phyloP scores from a whole-genome alignment of 768 basidiomycete species.

The Tylopilus plumbeoviolaceoides region DNA sequence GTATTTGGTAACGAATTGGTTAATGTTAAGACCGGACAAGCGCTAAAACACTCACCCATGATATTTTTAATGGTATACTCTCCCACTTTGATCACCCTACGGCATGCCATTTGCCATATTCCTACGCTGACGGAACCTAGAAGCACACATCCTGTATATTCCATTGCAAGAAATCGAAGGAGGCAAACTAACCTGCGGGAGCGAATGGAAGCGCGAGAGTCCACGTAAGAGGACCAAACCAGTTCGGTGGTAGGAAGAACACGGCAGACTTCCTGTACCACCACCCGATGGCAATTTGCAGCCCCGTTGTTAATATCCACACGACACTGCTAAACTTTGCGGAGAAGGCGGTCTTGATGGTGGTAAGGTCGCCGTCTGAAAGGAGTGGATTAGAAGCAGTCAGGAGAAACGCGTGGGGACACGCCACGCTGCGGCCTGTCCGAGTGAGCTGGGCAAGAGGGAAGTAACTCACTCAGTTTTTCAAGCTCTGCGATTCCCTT shows the following conservation, averaged over 20 bases:
- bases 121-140: constrained; percentile 89
- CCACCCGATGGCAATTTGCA: constrained; percentile 83
- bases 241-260: constrained; percentile 87
- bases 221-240: constrained; percentile 89
- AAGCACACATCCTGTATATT: neutral
- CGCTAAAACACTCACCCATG: constrained; percentile 33
- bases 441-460: neutral
- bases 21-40: neutral
- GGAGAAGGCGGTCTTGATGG: constrained; percentile 58
- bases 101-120: constrained; percentile 94
- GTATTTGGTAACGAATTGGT: neutral
- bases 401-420: neutral
- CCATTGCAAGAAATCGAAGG: neutral
- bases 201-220: constrained; percentile 89
- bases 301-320: constrained; percentile 85
- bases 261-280: constrained; percentile 89
- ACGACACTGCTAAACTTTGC: constrained; percentile 68
- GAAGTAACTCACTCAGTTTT: constrained; percentile 71
- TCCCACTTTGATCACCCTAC: constrained; percentile 72
- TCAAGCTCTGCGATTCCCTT: constrained; percentile 90
- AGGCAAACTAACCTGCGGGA: constrained; percentile 58
- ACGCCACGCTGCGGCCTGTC: neutral
- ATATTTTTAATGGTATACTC: constrained; percentile 71
- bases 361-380: constrained; percentile 63
- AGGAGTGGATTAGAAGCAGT: constrained; percentile 1